Conservation (phyloP, 306 rosid genomes). For the Trifolium dubium region DNA sequence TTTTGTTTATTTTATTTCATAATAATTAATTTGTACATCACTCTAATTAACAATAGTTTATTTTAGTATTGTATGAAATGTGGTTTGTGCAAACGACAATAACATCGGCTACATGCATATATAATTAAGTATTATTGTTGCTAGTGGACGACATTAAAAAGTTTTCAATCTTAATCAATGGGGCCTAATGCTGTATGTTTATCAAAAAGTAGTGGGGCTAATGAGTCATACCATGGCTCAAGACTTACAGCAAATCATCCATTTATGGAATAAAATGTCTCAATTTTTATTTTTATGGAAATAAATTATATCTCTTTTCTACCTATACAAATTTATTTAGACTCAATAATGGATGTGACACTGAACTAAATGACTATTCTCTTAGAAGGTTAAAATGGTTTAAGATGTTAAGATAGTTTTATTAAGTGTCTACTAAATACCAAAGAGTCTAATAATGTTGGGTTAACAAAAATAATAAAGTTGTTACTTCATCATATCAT, state of each 20-base stretch:
- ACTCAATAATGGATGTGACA: no score
- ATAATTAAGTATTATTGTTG: slow-evolving; percentile 34
- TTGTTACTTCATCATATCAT: no score
- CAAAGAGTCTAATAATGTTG: no score
- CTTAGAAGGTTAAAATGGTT: no score
- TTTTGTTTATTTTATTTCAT: neutral
- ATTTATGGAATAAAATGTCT: neutral
- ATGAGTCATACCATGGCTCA: slow-evolving; percentile 37
- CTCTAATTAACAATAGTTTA: slow-evolving; percentile 7
- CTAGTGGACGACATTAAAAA: slow-evolving; percentile 44
- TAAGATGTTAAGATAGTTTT: no score
- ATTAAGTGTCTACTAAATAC: no score
- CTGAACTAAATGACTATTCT: no score
- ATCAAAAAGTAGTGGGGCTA: slow-evolving; percentile 42
- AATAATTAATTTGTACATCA: slow-evolving; percentile 14
- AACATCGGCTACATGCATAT: slow-evolving; percentile 47
- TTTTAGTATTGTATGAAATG: slow-evolving; percentile 1
- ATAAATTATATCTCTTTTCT: no score
- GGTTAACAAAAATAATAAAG: no score
- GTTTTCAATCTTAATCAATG: slow-evolving; percentile 43
- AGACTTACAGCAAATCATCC: slow-evolving; percentile 34
- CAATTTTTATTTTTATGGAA: neutral
- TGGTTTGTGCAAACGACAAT: slow-evolving; percentile 43
- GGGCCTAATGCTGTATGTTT: slow-evolving; percentile 36
- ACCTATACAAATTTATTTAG: no score